A percentile compares a stretch with the other conserved stretches of the same genome.
Evolutionary conservation across 1,139 yeast genomes (phyloP).

Genomic region (Zygoascus hellenicus): DNA sequence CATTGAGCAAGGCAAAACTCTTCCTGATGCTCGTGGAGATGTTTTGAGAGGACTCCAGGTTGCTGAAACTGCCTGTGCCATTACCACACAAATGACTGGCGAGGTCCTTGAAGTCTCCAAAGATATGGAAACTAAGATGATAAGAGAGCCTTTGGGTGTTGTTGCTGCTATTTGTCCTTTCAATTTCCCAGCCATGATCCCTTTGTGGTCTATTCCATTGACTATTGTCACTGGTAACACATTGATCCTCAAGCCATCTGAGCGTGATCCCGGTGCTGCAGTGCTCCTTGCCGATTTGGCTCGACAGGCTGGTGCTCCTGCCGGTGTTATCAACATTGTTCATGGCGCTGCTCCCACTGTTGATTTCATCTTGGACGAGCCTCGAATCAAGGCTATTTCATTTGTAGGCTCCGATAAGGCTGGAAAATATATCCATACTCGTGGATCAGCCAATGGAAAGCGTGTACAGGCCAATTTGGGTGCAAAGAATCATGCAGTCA

Average conservation of each 20-base stretch:
- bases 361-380: conserved; percentile 66
- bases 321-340: conserved; percentile 67
- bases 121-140: conserved; percentile 77
- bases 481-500: conserved; percentile 71
- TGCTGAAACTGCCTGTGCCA: conserved; percentile 55
- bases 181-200: conserved; percentile 84
- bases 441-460: conserved; percentile 65
- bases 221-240: conserved; percentile 75
- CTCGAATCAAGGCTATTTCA: conserved; percentile 71
- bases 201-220: conserved; percentile 76
- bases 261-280: conserved; percentile 74
- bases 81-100: conserved; percentile 60
- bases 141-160: conserved; percentile 59
- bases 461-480: conserved; percentile 76
- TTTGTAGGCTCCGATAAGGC: conserved; percentile 77
- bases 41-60: conserved; percentile 77
- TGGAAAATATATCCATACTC: conserved; percentile 64
- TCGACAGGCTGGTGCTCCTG: conserved; percentile 71
- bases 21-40: conserved; percentile 73
- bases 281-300: conserved; percentile 70
- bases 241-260: conserved; percentile 70
- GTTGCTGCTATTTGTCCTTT: conserved; percentile 70
- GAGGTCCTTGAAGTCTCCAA: conserved; percentile 61
- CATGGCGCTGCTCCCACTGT: conserved; percentile 78
- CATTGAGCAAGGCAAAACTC: conserved; percentile 75